phyloP scores from a whole-genome alignment of 208 protist genomes.

The Leishmania amazonensis region DNA sequence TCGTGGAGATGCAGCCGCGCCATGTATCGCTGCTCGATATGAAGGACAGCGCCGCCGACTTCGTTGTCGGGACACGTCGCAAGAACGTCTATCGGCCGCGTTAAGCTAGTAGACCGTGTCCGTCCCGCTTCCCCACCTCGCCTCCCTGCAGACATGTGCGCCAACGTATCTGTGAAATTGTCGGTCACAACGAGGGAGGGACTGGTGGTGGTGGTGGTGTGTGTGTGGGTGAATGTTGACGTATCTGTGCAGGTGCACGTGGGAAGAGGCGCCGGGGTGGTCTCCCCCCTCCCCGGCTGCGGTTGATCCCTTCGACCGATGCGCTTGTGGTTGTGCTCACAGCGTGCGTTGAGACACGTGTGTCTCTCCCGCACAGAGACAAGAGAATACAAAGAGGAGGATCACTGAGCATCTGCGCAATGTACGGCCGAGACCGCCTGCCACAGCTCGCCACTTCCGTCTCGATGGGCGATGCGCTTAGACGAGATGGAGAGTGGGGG shows the following conservation, averaged over 20 bases:
- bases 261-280: neutral
- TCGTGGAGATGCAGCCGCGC: conserved; percentile 70
- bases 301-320: neutral
- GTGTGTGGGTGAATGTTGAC: neutral
- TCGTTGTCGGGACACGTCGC: conserved; percentile 68
- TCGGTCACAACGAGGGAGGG: neutral
- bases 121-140: neutral
- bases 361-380: neutral
- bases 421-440: neutral
- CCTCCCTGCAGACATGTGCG: neutral
- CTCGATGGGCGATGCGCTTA: neutral
- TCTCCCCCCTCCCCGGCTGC: neutral
- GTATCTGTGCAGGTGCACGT: neutral
- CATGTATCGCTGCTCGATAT: conserved; percentile 80
- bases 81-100: conserved; percentile 75
- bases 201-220: neutral
- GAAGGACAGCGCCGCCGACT: conserved; percentile 88
- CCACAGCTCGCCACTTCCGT: neutral
- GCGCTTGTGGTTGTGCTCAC: neutral
- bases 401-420: neutral
- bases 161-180: neutral
- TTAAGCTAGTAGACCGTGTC: neutral
- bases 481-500: neutral
- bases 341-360: neutral
- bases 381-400: neutral